These are phyloP conservation scores for Arbutus unedo DNA, from an alignment of 148 eudicot species.

Conservation along the genomic window DNA sequence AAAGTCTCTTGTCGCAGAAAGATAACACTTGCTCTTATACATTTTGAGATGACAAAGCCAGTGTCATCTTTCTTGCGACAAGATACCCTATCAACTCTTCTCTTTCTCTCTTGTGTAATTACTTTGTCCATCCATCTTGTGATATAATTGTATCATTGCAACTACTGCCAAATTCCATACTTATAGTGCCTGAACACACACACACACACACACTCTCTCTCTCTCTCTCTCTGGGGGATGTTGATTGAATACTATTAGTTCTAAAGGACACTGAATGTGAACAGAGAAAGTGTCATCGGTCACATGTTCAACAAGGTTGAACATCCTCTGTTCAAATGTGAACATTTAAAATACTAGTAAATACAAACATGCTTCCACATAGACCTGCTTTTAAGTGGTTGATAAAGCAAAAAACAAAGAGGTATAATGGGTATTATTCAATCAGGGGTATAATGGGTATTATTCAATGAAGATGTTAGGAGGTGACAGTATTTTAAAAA, in stretches of 20 bases:
- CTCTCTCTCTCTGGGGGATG: too few species aligned
- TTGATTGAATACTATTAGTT: too few species aligned
- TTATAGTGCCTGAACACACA: neutral
- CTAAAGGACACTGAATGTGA: neutral
- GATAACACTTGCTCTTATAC: neutral
- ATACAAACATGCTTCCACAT: neutral
- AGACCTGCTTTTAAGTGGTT: neutral
- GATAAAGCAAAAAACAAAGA: too few species aligned
- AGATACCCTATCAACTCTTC: constrained; percentile 3
- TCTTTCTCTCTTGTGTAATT: neutral
- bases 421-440: too few species aligned
- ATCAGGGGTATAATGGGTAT: too few species aligned
- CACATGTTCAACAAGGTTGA: neutral
- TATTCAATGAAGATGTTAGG: too few species aligned
- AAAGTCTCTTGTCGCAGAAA: constrained; percentile 7
- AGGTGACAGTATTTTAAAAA: too few species aligned
- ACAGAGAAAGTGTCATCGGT: neutral
- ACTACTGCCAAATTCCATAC: neutral
- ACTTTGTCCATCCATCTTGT: too few species aligned
- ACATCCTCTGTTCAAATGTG: neutral
- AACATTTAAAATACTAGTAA: neutral
- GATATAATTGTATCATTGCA: neutral
- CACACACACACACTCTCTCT: too few species aligned
- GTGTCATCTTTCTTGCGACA: constrained; percentile 29
- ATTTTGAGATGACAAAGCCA: neutral